These are phyloP conservation scores for Polygonum aviculare DNA, from an alignment of 148 eudicot species.

Conservation along the genomic window DNA sequence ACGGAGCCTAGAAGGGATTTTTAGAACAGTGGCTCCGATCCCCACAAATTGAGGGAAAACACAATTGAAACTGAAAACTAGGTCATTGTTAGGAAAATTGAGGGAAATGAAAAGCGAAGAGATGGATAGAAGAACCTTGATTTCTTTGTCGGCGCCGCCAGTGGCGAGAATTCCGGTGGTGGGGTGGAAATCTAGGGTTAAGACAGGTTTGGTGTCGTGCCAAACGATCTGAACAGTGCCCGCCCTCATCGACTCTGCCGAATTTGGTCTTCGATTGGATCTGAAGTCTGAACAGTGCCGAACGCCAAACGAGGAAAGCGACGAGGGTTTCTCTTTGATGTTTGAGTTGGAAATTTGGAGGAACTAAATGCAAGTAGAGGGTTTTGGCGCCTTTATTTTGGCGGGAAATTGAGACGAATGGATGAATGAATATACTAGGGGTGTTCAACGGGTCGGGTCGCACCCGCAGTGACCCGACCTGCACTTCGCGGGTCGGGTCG, in stretches of 20 bases:
- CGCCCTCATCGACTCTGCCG: slow-evolving; percentile 43
- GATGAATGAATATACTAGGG: not conserved
- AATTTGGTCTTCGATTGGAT: not conserved
- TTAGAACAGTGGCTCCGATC: no score
- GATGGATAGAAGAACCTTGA: slow-evolving; percentile 44
- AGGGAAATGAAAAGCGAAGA: not conserved
- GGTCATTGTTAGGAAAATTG: not conserved
- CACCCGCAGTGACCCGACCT: no score
- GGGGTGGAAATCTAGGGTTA: slow-evolving; percentile 96
- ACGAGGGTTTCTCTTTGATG: not conserved
- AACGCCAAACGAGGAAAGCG: not conserved
- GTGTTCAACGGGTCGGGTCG: no score
- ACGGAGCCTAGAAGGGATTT: no score
- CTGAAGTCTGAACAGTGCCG: not conserved
- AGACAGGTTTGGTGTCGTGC: slow-evolving; percentile 91
- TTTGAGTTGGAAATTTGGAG: not conserved
- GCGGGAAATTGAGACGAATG: not conserved
- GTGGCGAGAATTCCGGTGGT: slow-evolving; percentile 66
- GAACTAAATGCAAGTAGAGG: not conserved
- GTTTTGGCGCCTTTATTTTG: slow-evolving; percentile 4
- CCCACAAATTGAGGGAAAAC: not conserved
- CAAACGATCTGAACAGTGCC: slow-evolving; percentile 93
- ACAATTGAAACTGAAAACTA: not conserved
- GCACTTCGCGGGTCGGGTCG: no score
- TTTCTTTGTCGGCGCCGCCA: slow-evolving; percentile 91